Evolutionary conservation across 768 basidiomycete species (phyloP).

Genomic region (Leucocoprinus birnbaumii): DNA sequence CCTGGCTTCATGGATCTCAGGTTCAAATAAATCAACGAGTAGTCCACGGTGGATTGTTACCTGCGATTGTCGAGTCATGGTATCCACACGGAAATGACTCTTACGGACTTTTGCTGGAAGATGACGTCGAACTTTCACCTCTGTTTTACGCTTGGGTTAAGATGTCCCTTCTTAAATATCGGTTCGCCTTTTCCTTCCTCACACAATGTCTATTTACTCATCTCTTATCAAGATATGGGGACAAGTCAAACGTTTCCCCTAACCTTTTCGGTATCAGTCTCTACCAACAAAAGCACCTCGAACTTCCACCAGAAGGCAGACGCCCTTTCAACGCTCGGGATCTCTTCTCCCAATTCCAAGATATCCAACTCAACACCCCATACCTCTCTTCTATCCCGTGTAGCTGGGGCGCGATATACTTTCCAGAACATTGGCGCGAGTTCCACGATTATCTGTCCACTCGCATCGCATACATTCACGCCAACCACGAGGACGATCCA

Average conservation of each 20-base stretch:
- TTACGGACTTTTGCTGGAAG: conserved; percentile 81
- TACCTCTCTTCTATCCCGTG: conserved; percentile 88
- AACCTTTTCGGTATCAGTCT: conserved; percentile 78
- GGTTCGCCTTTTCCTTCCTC: conserved; percentile 33
- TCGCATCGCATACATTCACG: conserved; percentile 50
- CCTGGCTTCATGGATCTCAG: conserved; percentile 57
- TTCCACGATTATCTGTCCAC: conserved; percentile 75
- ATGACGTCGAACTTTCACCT: conserved; percentile 84
- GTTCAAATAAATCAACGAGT: conserved; percentile 68
- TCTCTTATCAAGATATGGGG: conserved; percentile 50
- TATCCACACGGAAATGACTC: conserved; percentile 71
- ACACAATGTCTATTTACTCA: neutral
- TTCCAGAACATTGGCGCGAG: conserved; percentile 85
- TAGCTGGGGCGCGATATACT: conserved; percentile 91
- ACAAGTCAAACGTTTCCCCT: conserved; percentile 31
- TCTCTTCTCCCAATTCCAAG: conserved; percentile 43
- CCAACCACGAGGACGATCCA: conserved; percentile 29
- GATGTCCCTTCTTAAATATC: conserved; percentile 73
- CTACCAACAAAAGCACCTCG: conserved; percentile 83
- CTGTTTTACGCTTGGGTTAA: conserved; percentile 86
- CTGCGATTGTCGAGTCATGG: conserved; percentile 89
- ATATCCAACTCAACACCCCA: conserved; percentile 48
- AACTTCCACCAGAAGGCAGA: conserved; percentile 67
- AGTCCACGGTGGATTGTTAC: conserved; percentile 74
- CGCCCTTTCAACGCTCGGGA: conserved; percentile 62